Base-by-base conservation (phyloP, 345 rosid species). In the Abelmoschus esculentus region DNA sequence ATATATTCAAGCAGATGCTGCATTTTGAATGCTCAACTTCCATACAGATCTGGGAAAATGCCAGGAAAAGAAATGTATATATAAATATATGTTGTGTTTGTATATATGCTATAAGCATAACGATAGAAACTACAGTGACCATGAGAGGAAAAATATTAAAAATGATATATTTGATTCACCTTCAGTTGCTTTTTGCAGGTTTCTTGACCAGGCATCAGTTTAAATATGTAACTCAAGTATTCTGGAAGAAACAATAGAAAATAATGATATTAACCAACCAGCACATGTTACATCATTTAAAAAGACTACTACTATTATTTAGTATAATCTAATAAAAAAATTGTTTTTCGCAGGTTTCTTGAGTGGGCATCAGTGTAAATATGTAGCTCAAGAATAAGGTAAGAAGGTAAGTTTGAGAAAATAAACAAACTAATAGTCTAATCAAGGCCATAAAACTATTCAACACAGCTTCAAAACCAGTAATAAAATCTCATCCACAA, bases 1-100 rank as follows among this genome's bases (percentile, higher is more conserved):
- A 93, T 68, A 91, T 74, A 73, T 85, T 93, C 80, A 91, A 84
- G 83, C 98, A 93, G 67, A 93, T 91, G 77, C 97, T 80, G 84
- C 98, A 93, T 74, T 86, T 93, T 71, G 91, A 92, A 75, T 88
- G 82, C 57, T 91, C 96, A 53, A 82, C 73, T 72, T 89, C 96
- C 69, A 91, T 67, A 32, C 80, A 73, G 66, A 93, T 85, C 98
- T 91, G 87, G 70, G 34, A 22, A 50, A 75, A 75, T 19, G 18
- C 44, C 61, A 67, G 32, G 34, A 40, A 67, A 47, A 56, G 6
- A 22, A 55, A 8, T 22, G 10, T 2, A 54, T 7, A 54, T 18
- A 19, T 18, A 28, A 0, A 63, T 4, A 32, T 6, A 6, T 36
- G 6, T 36, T 36, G 8, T 34, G 7, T 36, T 7, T 36, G 38